Base-by-base conservation (phyloP, 78 protist genomes). In the Capsaspora owczarzaki region DNA sequence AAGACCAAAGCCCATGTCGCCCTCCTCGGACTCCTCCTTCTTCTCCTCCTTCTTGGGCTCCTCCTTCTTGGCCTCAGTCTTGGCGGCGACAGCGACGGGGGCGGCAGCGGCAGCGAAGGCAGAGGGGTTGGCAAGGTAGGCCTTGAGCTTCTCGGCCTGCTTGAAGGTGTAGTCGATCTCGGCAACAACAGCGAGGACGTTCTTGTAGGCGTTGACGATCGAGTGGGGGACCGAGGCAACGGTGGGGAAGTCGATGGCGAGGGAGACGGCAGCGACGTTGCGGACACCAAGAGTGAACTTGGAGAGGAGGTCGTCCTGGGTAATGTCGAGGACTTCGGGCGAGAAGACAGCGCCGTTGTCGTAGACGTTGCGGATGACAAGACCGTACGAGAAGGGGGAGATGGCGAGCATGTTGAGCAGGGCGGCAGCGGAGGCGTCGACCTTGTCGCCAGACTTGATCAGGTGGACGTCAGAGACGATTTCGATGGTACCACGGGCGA, bases 361-460 rank as follows among this genome's bases (percentile, higher is more conserved):
- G 92, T 89, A 97, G 74, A 95, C 86, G 60, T 74, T 44, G 63
- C 27, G 19, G 80, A 89, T 68, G 60, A 74, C 76, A 8, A 98
- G 82, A 68, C 98, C 99, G 89, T 94, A 97, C 74, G 75, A 47
- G 97, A 98, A 98, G 46, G 99, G 99, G 82, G 86, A 92, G 85
- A 96, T 90, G 95, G 89, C 82, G n/a, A 98, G 75, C 95, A 93
- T 98, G 72, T 83, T 78, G 46, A 98, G 91, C n/a, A 98, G 94
- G 43, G 93, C 88, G 0, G 98, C 98, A 86, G 95, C 97, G 41
- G 99, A 96, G 70, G 94, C 74, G 41, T 93, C 95, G 87, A 98
- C 99, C 87, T 92, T 93, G 33, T 89, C 93, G 74, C 98, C 99
- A 25, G 25, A 78, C 76, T 60, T 76, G 89, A 97, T 76, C 56